phyloP scores from a whole-genome alignment of 768 basidiomycete genomes.

The Phylloporus scabripes region DNA sequence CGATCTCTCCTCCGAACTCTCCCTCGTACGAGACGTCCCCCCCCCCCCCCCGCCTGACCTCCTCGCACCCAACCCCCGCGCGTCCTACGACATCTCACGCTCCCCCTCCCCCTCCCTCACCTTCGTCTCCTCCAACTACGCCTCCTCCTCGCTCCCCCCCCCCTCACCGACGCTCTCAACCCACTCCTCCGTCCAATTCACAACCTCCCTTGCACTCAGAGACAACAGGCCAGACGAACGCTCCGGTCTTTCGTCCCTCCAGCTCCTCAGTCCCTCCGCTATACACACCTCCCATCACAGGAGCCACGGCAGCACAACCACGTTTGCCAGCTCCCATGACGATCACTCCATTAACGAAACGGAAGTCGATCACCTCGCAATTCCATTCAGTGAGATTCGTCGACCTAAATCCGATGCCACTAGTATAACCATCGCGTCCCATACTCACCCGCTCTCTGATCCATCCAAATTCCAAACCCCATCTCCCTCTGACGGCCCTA shows the following conservation, averaged over 20 bases:
- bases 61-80: constrained; percentile 23
- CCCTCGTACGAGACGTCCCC: constrained; percentile 10
- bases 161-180: constrained; percentile 76
- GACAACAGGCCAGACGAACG: constrained; percentile 62
- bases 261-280: constrained; percentile 41
- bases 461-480: constrained; percentile 21
- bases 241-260: constrained; percentile 47
- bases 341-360: constrained; percentile 40
- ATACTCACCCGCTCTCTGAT: constrained; percentile 34
- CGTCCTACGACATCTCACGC: constrained; percentile 29
- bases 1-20: constrained; percentile 30
- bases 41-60: constrained; percentile 5
- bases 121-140: constrained; percentile 39
- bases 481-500: constrained; percentile 5
- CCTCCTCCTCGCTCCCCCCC: constrained; percentile 39
- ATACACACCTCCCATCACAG: constrained; percentile 41
- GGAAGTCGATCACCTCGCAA: constrained; percentile 41
- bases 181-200: constrained; percentile 56
- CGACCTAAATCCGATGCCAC: constrained; percentile 33
- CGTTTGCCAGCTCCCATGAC: constrained; percentile 42
- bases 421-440: constrained; percentile 32
- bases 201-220: constrained; percentile 51
- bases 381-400: constrained; percentile 27
- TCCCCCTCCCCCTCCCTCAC: constrained; percentile 29
- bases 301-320: constrained; percentile 50